These are phyloP conservation scores for Eimeria necatrix DNA, from an alignment of 169 alveolate species.

Conservation along the genomic window DNA sequence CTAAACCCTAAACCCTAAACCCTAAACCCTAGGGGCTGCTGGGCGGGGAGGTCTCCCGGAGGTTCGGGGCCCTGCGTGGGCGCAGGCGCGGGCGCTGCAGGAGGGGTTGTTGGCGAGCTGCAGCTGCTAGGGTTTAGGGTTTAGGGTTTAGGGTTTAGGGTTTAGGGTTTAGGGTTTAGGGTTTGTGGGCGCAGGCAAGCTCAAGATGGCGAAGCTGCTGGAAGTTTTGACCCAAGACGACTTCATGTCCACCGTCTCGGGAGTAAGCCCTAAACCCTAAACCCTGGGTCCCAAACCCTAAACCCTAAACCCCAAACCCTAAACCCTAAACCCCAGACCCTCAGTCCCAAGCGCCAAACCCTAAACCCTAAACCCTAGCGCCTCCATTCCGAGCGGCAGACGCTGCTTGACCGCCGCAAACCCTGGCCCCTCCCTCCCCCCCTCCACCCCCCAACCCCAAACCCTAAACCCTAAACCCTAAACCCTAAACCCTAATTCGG, in stretches of 20 bases:
- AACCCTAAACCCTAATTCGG: not conserved
- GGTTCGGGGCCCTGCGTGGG: too few relatives aligned
- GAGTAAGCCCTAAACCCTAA: not conserved
- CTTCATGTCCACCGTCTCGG: not conserved
- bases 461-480: not conserved
- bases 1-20: slow-evolving; percentile 86
- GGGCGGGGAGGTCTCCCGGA: too few relatives aligned
- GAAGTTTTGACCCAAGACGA: slow-evolving; percentile 55
- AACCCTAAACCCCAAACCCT: not conserved
- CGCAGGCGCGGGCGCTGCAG: too few relatives aligned
- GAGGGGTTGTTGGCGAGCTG: too few relatives aligned
- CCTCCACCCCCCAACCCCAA: not conserved
- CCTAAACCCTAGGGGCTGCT: too few relatives aligned
- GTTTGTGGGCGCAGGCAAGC: too few relatives aligned
- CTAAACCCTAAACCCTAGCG: slow-evolving; percentile 30
- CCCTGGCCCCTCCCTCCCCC: not conserved
- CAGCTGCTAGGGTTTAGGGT: not conserved
- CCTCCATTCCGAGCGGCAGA: too few relatives aligned
- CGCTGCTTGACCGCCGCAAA: too few relatives aligned
- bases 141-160: not conserved
- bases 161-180: not conserved
- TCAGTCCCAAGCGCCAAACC: slow-evolving; percentile 5
- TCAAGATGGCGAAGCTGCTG: slow-evolving; percentile 85
- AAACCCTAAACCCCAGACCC: not conserved
- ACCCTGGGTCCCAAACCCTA: not conserved